Evolutionary conservation across 163 green algal genomes (phyloP), one percentile per base, ranked within the genome.

Genomic region (Scenedesmus sp.): DNA sequence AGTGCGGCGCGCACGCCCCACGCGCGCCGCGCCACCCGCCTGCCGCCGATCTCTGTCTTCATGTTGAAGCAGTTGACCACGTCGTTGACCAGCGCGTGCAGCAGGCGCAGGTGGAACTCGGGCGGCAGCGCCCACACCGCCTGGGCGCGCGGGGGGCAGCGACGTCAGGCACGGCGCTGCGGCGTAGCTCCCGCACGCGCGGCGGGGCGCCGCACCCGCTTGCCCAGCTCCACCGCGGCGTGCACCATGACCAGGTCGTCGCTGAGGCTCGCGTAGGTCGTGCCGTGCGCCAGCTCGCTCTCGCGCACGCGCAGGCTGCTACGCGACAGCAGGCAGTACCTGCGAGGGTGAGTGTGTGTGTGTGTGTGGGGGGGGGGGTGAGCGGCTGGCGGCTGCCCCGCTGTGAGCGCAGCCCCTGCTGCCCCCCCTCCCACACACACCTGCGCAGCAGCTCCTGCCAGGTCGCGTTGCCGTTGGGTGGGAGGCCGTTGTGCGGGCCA

Each of bases 61-160:
- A 94, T 80, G 4, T 63, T 70, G 14, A 51, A 84, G 64, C 87
- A 91, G 51, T 92, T 84, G 20, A 82, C 73, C 20, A 89, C 84
- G 64, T 96, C 92, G 64, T 95, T 93, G 83, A 83, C 91, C 70
- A 96, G 86, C 33, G 83, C 72, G 39, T 72, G 72, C 73, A 95
- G 80, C 72, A 95, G 79, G 17, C 89, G 84, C 77, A 95, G 60
- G 63, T 93, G 87, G 36, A 93, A 82, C 54, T 71, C 44, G 2
- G 83, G 34, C 7, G 75, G 76, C 74, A 79, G 51, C 36, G 20
- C 34, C 57, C 71, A 79, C 4, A 53, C 63, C 1, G 20, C 71
- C 71, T 79, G 10, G 6, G 9, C 22, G 24, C 9, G 24, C 6
- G 24, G 5, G 6, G n/a, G 24, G 53, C 22, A 62, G 53, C 28